Base-by-base conservation (phyloP, 495 filamentous ascomycete genomes). In the Saxispiralis lemnorum region DNA sequence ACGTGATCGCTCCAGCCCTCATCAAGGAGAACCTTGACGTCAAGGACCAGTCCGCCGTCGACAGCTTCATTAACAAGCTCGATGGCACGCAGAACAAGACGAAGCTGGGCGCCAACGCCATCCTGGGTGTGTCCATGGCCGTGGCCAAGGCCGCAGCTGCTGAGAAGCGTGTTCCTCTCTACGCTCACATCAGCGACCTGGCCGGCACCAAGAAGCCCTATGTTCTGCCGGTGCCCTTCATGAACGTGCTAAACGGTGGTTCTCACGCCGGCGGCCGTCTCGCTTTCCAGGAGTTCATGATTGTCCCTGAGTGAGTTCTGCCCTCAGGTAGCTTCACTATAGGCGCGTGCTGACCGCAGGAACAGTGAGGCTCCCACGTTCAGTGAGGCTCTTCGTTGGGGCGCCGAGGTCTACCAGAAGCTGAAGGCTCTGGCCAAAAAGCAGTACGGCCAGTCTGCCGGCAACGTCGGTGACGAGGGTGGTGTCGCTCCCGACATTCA, bases 211-310 rank as follows among this genome's bases (percentile, higher is more conserved):
- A 96, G 81, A 94, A 99, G 80, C 92, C 92, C 58, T 99, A 93
- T 59, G 92, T 99, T 47, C 80, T 99, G 10, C 92, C 92, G 42
- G 92, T 99, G 44, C 92, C 92, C 51, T 99, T 99, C 81, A 83
- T 86, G 85, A 99, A 99, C 71, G 92, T 99, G 60, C 75, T 99
- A 48, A 99, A 99, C 67, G 92, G 92, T 68, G 89, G 89, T 50
- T 96, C 88, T 57, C 92, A 99, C 71, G 92, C 92, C 51, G 92
- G 92, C 74, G 92, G 92, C 57, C 84, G 89, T 63, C 72, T 99
- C 45, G 92, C 92, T 49, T 99, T 99, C 80, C 92, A 99, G 68
- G 92, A 99, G 66, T 99, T 99, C 78, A 99, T 99, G 92, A 94
- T 99, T 56, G 92, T 96, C 38, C 92, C 92, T 47, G 77, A 72